A percentile compares a stretch with the other conserved stretches of the same genome.
phyloP scores from a whole-genome alignment of 1,139 yeast species.

The Kodamaea sp. region DNA sequence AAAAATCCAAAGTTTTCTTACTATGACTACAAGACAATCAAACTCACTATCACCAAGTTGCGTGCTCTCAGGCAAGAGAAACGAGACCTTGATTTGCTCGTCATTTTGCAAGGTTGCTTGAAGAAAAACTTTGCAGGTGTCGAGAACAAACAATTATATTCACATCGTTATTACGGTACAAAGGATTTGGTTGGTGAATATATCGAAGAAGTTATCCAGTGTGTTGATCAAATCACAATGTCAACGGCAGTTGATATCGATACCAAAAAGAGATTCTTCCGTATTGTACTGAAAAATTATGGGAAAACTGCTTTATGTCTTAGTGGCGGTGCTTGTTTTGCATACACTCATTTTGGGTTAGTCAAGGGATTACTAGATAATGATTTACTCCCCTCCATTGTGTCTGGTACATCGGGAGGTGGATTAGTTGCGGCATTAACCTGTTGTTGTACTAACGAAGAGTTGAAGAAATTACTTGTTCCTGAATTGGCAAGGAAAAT shows the following conservation, averaged over 20 bases:
- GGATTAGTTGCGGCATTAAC: conserved; percentile 76
- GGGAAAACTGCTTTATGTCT: conserved; percentile 73
- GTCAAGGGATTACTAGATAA: conserved; percentile 67
- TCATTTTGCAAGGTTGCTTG: conserved; percentile 62
- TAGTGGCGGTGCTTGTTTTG: conserved; percentile 79
- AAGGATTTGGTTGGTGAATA: conserved; percentile 57
- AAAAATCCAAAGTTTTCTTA: conserved; percentile 58
- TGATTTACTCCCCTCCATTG: conserved; percentile 61
- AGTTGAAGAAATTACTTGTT: conserved; percentile 50
- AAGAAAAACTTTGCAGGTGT: conserved; percentile 77
- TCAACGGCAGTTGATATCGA: conserved; percentile 35
- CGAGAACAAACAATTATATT: conserved; percentile 67
- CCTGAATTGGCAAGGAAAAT: conserved; percentile 65
- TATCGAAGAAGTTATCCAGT: conserved; percentile 48
- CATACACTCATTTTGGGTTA: conserved; percentile 76
- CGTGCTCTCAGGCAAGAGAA: conserved; percentile 29
- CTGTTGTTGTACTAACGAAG: conserved; percentile 68
- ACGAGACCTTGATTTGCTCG: conserved; percentile 46
- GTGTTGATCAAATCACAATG: conserved; percentile 44
- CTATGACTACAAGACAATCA: conserved; percentile 63
- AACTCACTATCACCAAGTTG: conserved; percentile 47
- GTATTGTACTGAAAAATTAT: conserved; percentile 56
- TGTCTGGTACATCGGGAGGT: conserved; percentile 82
- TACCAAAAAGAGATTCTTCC: conserved; percentile 53
- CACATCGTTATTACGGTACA: conserved; percentile 75